Conservation (phyloP, 1,284 basidiomycete genomes). For the Marasmius sp. region DNA sequence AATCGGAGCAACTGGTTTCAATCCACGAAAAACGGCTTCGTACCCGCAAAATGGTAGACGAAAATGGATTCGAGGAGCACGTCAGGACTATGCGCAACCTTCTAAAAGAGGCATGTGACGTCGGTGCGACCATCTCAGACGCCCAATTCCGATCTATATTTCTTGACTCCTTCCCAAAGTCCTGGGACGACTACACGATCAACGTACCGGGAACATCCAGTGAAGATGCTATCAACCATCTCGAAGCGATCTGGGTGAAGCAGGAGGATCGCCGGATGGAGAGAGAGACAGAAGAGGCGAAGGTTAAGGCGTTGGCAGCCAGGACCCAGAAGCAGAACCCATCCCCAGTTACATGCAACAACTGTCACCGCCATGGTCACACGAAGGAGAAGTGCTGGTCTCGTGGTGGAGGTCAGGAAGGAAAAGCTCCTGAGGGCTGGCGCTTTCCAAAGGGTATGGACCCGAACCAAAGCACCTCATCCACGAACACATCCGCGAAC, state of each 20-base stretch:
- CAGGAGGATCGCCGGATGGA: neutral
- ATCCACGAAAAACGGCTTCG: neutral
- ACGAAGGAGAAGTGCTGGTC: no score
- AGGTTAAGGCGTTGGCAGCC: neutral
- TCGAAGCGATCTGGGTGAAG: neutral
- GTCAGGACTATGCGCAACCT: neutral
- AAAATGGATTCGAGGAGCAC: neutral
- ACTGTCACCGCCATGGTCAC: no score
- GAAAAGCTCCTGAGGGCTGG: no score
- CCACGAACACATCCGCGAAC: no score
- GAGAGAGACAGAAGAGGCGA: neutral
- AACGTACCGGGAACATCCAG: neutral
- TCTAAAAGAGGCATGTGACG: neutral
- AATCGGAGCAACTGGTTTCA: neutral
- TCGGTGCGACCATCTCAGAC: neutral
- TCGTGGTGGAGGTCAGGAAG: no score
- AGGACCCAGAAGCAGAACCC: neutral
- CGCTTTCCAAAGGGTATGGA: no score
- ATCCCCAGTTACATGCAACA: neutral
- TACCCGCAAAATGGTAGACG: neutral
- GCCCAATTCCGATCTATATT: neutral
- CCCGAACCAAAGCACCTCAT: no score
- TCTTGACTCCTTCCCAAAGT: neutral
- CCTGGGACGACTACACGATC: neutral
- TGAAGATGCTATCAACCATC: neutral